Conservation (phyloP, 2,329 filamentous ascomycete species). For the Colletotrichum godetiae region DNA sequence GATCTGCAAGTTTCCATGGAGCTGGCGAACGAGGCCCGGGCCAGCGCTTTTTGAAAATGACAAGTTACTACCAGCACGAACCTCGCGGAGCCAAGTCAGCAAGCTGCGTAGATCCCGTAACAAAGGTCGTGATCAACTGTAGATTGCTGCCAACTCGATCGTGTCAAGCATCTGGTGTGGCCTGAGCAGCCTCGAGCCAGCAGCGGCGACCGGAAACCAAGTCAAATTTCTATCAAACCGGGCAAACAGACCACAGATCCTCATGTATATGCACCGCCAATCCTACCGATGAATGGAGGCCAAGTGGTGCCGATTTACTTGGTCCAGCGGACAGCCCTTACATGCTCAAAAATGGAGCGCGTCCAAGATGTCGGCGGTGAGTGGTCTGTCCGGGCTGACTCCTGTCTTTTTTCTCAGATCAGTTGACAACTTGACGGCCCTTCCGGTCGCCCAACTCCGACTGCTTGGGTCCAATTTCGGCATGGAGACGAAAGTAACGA, state of each 20-base stretch:
- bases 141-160: neutral
- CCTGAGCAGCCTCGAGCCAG: neutral
- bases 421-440: neutral
- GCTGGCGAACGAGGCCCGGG: neutral
- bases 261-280: neutral
- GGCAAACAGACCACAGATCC: neutral
- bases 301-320: neutral
- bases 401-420: neutral
- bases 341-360: neutral
- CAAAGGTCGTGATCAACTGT: neutral
- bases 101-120: neutral
- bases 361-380: neutral
- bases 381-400: neutral
- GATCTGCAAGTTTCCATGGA: neutral
- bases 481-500: neutral
- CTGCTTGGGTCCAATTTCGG: slow-evolving; percentile 14
- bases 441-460: neutral
- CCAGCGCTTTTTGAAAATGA: neutral
- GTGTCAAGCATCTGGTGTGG: no score
- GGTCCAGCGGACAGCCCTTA: neutral
- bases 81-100: no score
- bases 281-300: neutral
- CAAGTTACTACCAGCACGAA: neutral
- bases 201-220: neutral
- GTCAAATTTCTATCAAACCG: neutral